These are phyloP conservation scores for Ailanthus altissimus DNA, from an alignment of 345 rosid genomes.

Conservation along the genomic window DNA sequence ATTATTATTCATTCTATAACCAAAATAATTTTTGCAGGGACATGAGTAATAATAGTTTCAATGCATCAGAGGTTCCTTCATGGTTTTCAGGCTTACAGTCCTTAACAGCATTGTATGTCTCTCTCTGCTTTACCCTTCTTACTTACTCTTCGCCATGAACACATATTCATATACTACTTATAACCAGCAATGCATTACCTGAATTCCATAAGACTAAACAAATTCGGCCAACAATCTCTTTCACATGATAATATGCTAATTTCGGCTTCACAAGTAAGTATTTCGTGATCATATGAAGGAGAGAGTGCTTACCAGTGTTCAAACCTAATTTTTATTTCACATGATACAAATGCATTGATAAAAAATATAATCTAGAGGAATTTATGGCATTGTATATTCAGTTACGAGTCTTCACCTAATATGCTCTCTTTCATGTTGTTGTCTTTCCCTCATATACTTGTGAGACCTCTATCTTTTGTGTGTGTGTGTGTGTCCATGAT, in stretches of 20 bases:
- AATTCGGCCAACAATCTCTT: too few relatives aligned
- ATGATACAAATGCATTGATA: too few relatives aligned
- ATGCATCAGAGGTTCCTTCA: constrained; percentile 45
- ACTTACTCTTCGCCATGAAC: background rate
- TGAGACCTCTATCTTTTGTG: too few relatives aligned
- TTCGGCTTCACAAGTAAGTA: background rate
- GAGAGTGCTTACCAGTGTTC: background rate
- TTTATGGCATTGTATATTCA: too few relatives aligned
- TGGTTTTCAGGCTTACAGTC: constrained; percentile 55
- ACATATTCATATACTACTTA: too few relatives aligned
- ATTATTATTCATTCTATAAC: background rate
- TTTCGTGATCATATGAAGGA: background rate
- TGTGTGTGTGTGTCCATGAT: too few relatives aligned
- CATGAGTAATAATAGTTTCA: constrained; percentile 73
- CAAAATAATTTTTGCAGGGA: constrained; percentile 53
- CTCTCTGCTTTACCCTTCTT: constrained; percentile 16
- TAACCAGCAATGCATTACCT: background rate
- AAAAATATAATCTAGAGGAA: too few relatives aligned
- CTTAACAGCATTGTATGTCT: constrained; percentile 71
- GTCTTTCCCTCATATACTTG: too few relatives aligned
- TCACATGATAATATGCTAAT: background rate
- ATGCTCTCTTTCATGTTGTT: too few relatives aligned
- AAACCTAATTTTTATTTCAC: background rate
- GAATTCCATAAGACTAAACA: background rate
- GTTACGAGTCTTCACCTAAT: too few relatives aligned